Conservation (phyloP, 192 early-diverging fungal genomes). For the Linnemannia exigua region DNA sequence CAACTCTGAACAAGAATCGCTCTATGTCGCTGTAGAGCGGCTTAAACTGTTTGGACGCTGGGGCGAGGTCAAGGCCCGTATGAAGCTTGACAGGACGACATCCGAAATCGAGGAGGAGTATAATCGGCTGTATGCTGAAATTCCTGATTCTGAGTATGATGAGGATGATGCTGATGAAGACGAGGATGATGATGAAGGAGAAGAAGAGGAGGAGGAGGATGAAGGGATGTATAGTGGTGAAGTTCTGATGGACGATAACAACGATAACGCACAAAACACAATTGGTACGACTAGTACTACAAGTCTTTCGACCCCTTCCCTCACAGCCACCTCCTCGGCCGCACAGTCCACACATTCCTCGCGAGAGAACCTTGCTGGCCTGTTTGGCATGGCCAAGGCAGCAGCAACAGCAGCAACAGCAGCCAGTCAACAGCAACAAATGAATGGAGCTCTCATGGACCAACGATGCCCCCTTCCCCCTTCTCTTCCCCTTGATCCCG, state of each 20-base stretch:
- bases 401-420: neutral
- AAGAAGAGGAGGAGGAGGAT: conserved; percentile 1
- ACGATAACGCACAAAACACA: neutral
- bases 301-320: conserved; percentile 22
- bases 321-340: conserved; percentile 32
- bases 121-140: conserved; percentile 43
- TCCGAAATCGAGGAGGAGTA: conserved; percentile 47
- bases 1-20: conserved; percentile 44
- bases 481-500: neutral
- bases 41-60: conserved; percentile 37
- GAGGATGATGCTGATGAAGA: neutral
- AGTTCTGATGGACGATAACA: neutral
- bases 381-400: conserved; percentile 21
- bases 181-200: neutral
- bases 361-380: conserved; percentile 19
- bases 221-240: neutral
- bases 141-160: conserved; percentile 40
- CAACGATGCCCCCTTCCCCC: neutral
- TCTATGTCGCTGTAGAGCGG: conserved; percentile 46
- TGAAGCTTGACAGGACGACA: conserved; percentile 39
- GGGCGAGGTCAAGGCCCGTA: conserved; percentile 17
- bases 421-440: neutral
- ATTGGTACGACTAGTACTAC: neutral
- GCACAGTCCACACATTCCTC: conserved; percentile 37
- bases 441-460: neutral